Percentiles rank a stretch among this genome's conserved stretches.
These are phyloP conservation scores for Mycena albidolilacea DNA, from an alignment of 768 basidiomycete genomes.

Conservation along the genomic window DNA sequence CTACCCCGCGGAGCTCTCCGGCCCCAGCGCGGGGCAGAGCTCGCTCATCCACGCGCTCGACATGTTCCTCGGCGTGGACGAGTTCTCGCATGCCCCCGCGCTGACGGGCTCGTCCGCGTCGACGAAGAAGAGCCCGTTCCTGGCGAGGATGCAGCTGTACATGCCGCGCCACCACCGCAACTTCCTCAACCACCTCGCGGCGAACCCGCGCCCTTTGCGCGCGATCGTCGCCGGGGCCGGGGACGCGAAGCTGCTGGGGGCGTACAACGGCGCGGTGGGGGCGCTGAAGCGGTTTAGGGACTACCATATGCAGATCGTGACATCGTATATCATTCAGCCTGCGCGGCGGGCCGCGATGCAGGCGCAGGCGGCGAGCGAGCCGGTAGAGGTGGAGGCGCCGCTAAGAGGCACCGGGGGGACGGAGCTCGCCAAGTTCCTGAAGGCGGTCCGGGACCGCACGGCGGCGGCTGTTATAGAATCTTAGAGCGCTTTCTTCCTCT, in stretches of 20 bases:
- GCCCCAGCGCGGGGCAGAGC: slow-evolving; percentile 89
- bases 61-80: slow-evolving; percentile 79
- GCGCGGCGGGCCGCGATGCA: slow-evolving; percentile 57
- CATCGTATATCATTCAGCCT: slow-evolving; percentile 83
- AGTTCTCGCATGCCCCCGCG: slow-evolving; percentile 53
- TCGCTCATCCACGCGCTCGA: slow-evolving; percentile 82
- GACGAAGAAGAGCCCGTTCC: slow-evolving; percentile 59
- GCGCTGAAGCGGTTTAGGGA: slow-evolving; percentile 84
- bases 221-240: slow-evolving; percentile 58
- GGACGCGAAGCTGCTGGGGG: slow-evolving; percentile 55
- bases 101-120: slow-evolving; percentile 41
- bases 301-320: slow-evolving; percentile 82
- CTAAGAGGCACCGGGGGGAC: slow-evolving; percentile 88
- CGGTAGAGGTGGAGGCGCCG: slow-evolving; percentile 38
- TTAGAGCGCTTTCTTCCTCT: neutral
- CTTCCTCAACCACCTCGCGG: slow-evolving; percentile 79
- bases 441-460: slow-evolving; percentile 79
- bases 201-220: slow-evolving; percentile 74
- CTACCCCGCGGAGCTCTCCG: slow-evolving; percentile 72
- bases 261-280: slow-evolving; percentile 76
- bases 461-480: slow-evolving; percentile 54
- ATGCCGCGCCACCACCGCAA: slow-evolving; percentile 88
- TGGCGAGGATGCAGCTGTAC: slow-evolving; percentile 83
- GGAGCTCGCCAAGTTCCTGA: slow-evolving; percentile 81
- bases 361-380: slow-evolving; percentile 39